Evolutionary conservation across 2,329 filamentous ascomycete species (phyloP).

Genomic region (Orbilia blumenaviensis): DNA sequence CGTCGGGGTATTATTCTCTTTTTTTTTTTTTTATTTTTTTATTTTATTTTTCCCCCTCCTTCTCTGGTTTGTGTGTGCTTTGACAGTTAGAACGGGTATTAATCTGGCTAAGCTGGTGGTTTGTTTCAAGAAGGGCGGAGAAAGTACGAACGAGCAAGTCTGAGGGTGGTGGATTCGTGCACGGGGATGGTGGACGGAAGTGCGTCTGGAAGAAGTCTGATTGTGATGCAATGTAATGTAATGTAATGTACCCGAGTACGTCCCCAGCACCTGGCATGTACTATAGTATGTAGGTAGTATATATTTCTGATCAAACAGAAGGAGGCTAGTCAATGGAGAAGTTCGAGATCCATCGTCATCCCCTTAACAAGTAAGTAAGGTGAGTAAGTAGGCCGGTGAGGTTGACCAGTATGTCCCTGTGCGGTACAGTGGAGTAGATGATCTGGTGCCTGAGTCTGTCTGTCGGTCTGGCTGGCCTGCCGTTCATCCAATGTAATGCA

Average conservation of each 20-base stretch:
- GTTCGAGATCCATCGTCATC: no score
- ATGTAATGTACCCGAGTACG: slow-evolving; percentile 1
- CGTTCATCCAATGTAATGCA: no score
- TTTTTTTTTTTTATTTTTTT: no score
- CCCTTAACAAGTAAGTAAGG: no score
- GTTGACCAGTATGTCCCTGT: no score
- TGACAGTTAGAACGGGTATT: slow-evolving; percentile 30
- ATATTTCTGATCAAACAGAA: no score
- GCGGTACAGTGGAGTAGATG: no score
- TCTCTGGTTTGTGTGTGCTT: slow-evolving; percentile 36
- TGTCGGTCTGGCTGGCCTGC: neutral
- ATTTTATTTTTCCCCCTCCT: neutral
- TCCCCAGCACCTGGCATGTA: no score
- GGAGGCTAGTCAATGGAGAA: slow-evolving; percentile 52
- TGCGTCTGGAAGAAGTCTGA: neutral
- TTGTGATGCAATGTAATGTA: neutral
- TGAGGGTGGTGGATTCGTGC: slow-evolving; percentile 11
- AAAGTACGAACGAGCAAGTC: neutral
- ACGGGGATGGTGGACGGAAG: slow-evolving; percentile 3
- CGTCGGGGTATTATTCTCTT: neutral
- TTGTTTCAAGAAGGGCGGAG: slow-evolving; percentile 17
- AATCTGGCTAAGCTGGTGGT: slow-evolving; percentile 39
- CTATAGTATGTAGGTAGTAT: no score
- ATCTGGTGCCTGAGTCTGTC: neutral
- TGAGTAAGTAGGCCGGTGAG: no score